phyloP scores from a whole-genome alignment of 2,329 filamentous ascomycete genomes.

The Aspergillus oerlinghausenensis region DNA sequence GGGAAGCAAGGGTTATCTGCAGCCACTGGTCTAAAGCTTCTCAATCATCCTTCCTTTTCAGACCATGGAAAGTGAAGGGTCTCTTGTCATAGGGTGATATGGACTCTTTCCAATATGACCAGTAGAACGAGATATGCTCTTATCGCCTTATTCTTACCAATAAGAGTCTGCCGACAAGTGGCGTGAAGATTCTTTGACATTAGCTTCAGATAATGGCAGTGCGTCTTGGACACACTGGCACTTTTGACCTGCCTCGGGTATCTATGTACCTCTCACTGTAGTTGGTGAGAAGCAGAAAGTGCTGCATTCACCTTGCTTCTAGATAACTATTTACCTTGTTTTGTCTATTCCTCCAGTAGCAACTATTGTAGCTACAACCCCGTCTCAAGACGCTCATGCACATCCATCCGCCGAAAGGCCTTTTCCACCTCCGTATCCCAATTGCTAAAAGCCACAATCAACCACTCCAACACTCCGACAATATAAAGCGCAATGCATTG shows the following conservation, averaged over 20 bases:
- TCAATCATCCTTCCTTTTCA: conserved; percentile 30
- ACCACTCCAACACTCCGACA: conserved; percentile 74
- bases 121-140: neutral
- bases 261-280: neutral
- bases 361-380: neutral
- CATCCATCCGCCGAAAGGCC: conserved; percentile 67
- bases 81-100: neutral
- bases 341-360: neutral
- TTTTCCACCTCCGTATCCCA: conserved; percentile 71
- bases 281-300: neutral
- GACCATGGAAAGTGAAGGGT: conserved; percentile 42
- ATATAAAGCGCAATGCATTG: conserved; percentile 78
- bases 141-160: neutral
- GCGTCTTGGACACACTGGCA: neutral
- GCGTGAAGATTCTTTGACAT: neutral
- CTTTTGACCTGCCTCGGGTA: neutral
- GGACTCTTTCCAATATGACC: neutral
- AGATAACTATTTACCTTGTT: neutral
- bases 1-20: neutral
- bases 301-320: neutral
- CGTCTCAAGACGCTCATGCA: conserved; percentile 25
- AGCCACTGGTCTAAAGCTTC: conserved; percentile 1
- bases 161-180: neutral
- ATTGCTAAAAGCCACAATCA: conserved; percentile 69
- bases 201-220: neutral